Percentiles rank a stretch among this genome's conserved stretches.
Conservation (phyloP, 768 basidiomycete species). For the Leccinum ochraceum region DNA sequence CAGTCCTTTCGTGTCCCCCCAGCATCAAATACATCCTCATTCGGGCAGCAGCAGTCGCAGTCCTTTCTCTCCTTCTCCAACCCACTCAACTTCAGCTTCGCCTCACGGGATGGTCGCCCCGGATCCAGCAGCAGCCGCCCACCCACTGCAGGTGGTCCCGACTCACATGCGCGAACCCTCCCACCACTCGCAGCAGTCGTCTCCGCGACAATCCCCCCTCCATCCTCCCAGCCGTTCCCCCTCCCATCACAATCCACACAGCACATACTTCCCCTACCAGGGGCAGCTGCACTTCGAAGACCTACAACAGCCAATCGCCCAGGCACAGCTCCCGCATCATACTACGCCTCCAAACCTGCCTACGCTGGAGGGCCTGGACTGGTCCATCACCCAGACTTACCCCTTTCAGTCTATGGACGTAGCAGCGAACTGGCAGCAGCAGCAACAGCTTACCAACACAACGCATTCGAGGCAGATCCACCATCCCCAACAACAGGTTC, state of each 20-base stretch:
- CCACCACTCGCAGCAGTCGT: slow-evolving; percentile 76
- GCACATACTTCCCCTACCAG: slow-evolving; percentile 59
- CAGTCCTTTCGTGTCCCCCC: slow-evolving; percentile 79
- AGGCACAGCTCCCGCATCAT: slow-evolving; percentile 70
- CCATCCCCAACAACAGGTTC: slow-evolving; percentile 30
- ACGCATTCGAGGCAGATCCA: slow-evolving; percentile 34
- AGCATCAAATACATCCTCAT: slow-evolving; percentile 40
- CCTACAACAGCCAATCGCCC: slow-evolving; percentile 64
- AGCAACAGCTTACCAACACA: slow-evolving; percentile 33
- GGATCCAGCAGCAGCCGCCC: slow-evolving; percentile 53
- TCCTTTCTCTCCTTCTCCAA: slow-evolving; percentile 67
- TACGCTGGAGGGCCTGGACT: slow-evolving; percentile 53
- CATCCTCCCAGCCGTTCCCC: slow-evolving; percentile 42
- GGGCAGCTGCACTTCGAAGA: slow-evolving; percentile 53
- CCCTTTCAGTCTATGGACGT: slow-evolving; percentile 43
- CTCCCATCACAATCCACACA: slow-evolving; percentile 44
- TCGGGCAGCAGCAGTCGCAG: slow-evolving; percentile 52
- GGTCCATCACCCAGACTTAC: slow-evolving; percentile 48
- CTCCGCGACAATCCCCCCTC: slow-evolving; percentile 63
- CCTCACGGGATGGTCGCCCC: slow-evolving; percentile 43
- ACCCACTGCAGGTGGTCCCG: slow-evolving; percentile 51
- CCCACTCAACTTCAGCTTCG: slow-evolving; percentile 47
- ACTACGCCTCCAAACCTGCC: slow-evolving; percentile 51
- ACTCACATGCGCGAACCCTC: slow-evolving; percentile 52
- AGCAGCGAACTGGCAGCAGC: slow-evolving; percentile 39